Conservation (phyloP, 805 yeast species). For the Hanseniaspora taiwanica region DNA sequence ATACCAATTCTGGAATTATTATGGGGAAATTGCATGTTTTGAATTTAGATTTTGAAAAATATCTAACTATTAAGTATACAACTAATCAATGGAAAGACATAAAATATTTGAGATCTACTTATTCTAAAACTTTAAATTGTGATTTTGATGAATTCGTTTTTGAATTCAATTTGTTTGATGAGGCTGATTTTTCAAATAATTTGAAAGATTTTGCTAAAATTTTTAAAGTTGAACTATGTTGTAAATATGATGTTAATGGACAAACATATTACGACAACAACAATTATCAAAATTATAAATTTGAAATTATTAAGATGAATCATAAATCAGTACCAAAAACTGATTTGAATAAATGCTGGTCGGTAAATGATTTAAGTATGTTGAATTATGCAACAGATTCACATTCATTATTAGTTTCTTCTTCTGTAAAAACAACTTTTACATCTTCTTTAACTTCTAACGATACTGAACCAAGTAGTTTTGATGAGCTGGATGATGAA, state of each 20-base stretch:
- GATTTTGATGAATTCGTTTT: slow-evolving; percentile 21
- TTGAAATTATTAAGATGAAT: slow-evolving; percentile 4
- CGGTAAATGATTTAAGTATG: too few species aligned
- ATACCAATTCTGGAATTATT: background rate
- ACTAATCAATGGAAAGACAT: slow-evolving; percentile 23
- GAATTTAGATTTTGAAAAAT: slow-evolving; percentile 23
- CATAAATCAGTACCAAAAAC: background rate
- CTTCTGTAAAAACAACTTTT: too few species aligned
- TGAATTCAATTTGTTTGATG: slow-evolving; percentile 17
- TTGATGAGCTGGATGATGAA: too few species aligned
- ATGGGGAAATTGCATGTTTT: slow-evolving; percentile 10
- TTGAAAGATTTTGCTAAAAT: slow-evolving; percentile 12
- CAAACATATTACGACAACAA: slow-evolving; percentile 25
- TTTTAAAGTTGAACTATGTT: slow-evolving; percentile 15
- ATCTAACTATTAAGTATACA: slow-evolving; percentile 21
- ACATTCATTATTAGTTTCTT: too few species aligned
- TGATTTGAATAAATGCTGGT: background rate
- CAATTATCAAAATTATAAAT: slow-evolving; percentile 21
- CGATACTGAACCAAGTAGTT: too few species aligned
- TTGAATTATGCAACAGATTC: too few species aligned
- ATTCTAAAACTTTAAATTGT: slow-evolving; percentile 14
- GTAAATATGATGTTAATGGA: slow-evolving; percentile 21
- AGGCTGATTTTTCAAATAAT: slow-evolving; percentile 16
- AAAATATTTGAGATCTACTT: slow-evolving; percentile 18
- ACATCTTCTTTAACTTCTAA: too few species aligned